These are phyloP conservation scores for Kalanchoe fedtschenkoi DNA, from an alignment of 164 flowering plant species.

Conservation along the genomic window DNA sequence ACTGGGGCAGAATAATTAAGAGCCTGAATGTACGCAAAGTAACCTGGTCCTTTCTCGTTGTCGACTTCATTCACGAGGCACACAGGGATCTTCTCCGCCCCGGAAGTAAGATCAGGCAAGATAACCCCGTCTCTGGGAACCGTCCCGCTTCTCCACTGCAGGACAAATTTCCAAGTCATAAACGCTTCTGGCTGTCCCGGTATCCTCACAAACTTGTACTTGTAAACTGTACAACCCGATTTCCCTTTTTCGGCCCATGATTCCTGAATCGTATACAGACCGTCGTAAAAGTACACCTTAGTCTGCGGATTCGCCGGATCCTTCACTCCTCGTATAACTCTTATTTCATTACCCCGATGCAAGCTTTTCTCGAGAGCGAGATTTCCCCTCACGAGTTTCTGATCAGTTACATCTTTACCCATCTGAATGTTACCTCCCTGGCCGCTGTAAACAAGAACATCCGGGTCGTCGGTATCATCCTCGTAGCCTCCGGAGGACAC, in stretches of 20 bases:
- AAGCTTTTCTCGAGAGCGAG: slow-evolving; percentile 12
- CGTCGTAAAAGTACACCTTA: slow-evolving; percentile 12
- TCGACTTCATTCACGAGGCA: slow-evolving; percentile 10
- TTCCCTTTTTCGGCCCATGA: slow-evolving; percentile 11
- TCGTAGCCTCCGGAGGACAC: slow-evolving; percentile 58
- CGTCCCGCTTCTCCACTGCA: slow-evolving; percentile 9
- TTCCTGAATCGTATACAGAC: slow-evolving; percentile 10
- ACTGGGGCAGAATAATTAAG: slow-evolving; percentile 7
- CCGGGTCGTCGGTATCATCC: slow-evolving; percentile 33
- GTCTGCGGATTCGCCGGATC: background rate
- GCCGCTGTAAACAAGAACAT: slow-evolving; percentile 60
- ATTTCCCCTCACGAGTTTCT: slow-evolving; percentile 10
- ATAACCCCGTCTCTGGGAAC: slow-evolving; percentile 8
- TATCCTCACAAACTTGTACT: slow-evolving; percentile 10
- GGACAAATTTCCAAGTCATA: slow-evolving; percentile 9
- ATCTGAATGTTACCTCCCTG: slow-evolving; percentile 27
- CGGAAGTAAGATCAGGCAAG: slow-evolving; percentile 9
- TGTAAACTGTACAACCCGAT: slow-evolving; percentile 9
- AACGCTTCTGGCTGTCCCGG: slow-evolving; percentile 11
- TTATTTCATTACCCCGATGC: slow-evolving; percentile 6
- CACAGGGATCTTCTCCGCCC: slow-evolving; percentile 10
- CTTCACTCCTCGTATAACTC: slow-evolving; percentile 10
- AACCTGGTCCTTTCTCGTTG: slow-evolving; percentile 10
- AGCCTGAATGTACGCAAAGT: slow-evolving; percentile 6
- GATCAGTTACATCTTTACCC: slow-evolving; percentile 7